A percentile compares a stretch with the other conserved stretches of the same genome.
phyloP scores from a whole-genome alignment of 2,329 filamentous ascomycete species.

The Pseudocercospora cruenta region DNA sequence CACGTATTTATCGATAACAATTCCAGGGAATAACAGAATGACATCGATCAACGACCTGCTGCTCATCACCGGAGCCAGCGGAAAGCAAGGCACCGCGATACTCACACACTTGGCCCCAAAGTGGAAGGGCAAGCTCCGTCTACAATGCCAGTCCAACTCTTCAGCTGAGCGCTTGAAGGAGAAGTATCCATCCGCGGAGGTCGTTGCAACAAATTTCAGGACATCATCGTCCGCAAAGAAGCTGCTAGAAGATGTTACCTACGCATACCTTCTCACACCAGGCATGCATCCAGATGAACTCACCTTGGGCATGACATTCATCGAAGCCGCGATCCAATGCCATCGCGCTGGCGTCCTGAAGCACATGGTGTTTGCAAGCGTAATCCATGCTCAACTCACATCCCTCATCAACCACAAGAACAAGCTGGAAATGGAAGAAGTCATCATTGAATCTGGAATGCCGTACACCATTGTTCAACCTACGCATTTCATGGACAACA shows the following conservation, averaged over 20 bases:
- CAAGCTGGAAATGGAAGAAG: conserved; percentile 43
- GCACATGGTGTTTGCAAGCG: conserved; percentile 44
- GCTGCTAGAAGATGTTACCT: conserved; percentile 38
- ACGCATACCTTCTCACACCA: conserved; percentile 42
- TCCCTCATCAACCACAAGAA: conserved; percentile 45
- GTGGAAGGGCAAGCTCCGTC: conserved; percentile 39
- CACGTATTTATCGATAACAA: too few relatives aligned
- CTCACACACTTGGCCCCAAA: conserved; percentile 41
- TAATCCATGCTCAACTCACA: conserved; percentile 39
- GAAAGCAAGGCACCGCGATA: conserved; percentile 43
- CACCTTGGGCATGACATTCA: conserved; percentile 41
- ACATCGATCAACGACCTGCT: conserved; percentile 36
- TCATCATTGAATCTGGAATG: conserved; percentile 40
- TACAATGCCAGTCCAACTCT: conserved; percentile 37
- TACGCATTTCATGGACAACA: conserved; percentile 40
- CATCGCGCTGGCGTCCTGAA: conserved; percentile 9
- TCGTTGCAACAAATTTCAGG: conserved; percentile 39
- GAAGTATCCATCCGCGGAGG: conserved; percentile 40
- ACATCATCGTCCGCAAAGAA: conserved; percentile 26
- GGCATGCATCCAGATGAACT: conserved; percentile 42
- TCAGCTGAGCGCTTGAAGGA: conserved; percentile 36
- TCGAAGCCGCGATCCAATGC: conserved; percentile 39
- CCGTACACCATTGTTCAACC: conserved; percentile 44
- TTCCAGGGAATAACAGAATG: too few relatives aligned
- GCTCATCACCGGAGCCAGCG: conserved; percentile 44